Conservation (phyloP, 2,329 filamentous ascomycete genomes). For the Nemania serpens region DNA sequence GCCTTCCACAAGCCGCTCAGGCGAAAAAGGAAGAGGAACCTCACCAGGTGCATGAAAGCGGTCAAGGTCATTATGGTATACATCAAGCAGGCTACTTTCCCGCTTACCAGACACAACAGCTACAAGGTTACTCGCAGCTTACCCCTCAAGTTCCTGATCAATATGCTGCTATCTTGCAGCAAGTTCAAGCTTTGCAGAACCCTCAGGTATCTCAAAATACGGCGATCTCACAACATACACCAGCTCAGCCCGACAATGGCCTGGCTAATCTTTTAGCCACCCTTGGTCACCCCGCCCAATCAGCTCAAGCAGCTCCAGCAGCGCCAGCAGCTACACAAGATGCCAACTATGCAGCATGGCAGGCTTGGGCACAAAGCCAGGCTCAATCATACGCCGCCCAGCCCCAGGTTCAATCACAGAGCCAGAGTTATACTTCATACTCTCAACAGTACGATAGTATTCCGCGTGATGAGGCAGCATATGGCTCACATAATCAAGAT, state of each 20-base stretch:
- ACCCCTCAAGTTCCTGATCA: constrained; percentile 27
- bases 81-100: constrained; percentile 15
- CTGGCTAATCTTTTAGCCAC: constrained; percentile 37
- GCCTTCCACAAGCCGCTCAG: constrained; percentile 46
- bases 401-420: constrained; percentile 1
- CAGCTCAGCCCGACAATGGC: constrained; percentile 33
- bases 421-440: constrained; percentile 19
- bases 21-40: constrained; percentile 45
- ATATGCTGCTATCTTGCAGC: constrained; percentile 36
- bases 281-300: constrained; percentile 28
- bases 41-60: constrained; percentile 32
- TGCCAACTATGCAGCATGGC: constrained; percentile 26
- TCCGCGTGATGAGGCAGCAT: constrained; percentile 12
- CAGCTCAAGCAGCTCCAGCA: constrained; percentile 16
- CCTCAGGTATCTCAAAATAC: constrained; percentile 27
- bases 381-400: constrained; percentile 17
- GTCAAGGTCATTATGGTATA: constrained; percentile 4
- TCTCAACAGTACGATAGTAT: constrained; percentile 16
- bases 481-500: constrained; percentile 19
- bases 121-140: constrained; percentile 27
- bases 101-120: constrained; percentile 26
- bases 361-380: constrained; percentile 33
- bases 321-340: constrained; percentile 22
- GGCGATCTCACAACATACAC: constrained; percentile 25
- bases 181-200: constrained; percentile 35